A percentile compares a stretch with the other conserved stretches of the same genome.
Evolutionary conservation across 2,329 filamentous ascomycete genomes (phyloP).

Genomic region (Trichoderma guizhouense): DNA sequence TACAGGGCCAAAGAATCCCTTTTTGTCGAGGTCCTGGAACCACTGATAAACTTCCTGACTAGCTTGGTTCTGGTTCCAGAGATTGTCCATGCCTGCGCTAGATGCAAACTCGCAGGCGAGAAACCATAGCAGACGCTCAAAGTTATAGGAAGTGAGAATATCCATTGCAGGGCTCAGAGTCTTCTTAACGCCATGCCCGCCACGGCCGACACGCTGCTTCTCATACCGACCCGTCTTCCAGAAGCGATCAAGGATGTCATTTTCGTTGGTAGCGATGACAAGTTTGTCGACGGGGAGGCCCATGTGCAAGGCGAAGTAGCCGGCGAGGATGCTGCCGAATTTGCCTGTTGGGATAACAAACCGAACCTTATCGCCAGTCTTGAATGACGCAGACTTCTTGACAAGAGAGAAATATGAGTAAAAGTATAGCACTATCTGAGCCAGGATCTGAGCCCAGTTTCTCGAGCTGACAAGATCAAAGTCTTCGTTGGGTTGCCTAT

Average conservation of each 20-base stretch:
- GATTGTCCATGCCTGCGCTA: conserved; percentile 58
- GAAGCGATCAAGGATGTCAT: conserved; percentile 95
- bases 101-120: conserved; percentile 70
- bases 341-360: conserved; percentile 94
- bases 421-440: conserved; percentile 97
- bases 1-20: conserved; percentile 77
- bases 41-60: conserved; percentile 74
- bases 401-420: conserved; percentile 84
- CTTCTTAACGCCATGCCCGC: conserved; percentile 66
- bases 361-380: conserved; percentile 66
- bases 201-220: conserved; percentile 63
- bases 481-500: conserved; percentile 75
- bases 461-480: conserved; percentile 94
- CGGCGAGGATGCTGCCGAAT: conserved; percentile 91
- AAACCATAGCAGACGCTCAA: conserved; percentile 94
- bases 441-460: conserved; percentile 92
- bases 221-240: conserved; percentile 88
- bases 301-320: conserved; percentile 90
- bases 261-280: conserved; percentile 92
- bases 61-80: conserved; percentile 64
- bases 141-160: conserved; percentile 93
- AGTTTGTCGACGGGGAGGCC: conserved; percentile 85
- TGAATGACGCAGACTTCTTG: conserved; percentile 56
- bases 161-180: conserved; percentile 97
- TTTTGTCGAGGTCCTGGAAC: conserved; percentile 75